Base-by-base conservation (phyloP, 257 asterid genomes). In the Penstemon davidsonii region DNA sequence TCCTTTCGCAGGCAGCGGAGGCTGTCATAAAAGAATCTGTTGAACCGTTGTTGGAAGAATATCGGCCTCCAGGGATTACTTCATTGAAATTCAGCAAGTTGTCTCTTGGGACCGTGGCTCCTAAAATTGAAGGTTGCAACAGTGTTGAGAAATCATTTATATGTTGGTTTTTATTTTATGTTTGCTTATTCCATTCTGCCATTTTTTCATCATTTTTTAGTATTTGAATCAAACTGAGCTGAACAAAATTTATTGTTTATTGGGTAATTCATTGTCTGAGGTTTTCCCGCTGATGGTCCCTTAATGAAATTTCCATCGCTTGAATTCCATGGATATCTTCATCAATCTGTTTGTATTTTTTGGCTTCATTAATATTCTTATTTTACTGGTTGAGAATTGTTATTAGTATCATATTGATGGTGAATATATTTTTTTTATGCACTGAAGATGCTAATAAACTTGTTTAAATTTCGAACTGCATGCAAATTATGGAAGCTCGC, bases 101-200 rank as follows among this genome's bases (percentile, higher is more conserved):
- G 62, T 85, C 99, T 63, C 93, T 93, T 62, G 99, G 99, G 76
- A 90, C 94, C 45, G 99, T 93, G 85, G 95, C 99, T 70, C 99
- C 99, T 39, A 93, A 93, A 78, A 90, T 93, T 77, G 99, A 93
- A 88, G 99, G 99, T 93, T 78, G 64, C 65, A 33, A 58, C 60
- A 53, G 62, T 61, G 58, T 64, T 67, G 11, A 58, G 33, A 39
- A 36, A 45, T 38, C 72, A 58, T 61, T 49, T 5, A 25, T 52
- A 42, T 19, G 53, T 43, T 52, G 43, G 39, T 33, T 44, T 55
- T n/a, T 36, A 52, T 18, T 49, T 3, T 41, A 10, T 60, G 12
- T 5, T 15, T 40, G 57, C 71, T 46, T 57, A 68, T 76, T 70
- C 44, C 45, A 19, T 51, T 19, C n/a, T 47, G 52, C 54, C 18